Evolutionary conservation across 1,284 basidiomycete genomes (phyloP).

Genomic region (Ganoderma boninense): DNA sequence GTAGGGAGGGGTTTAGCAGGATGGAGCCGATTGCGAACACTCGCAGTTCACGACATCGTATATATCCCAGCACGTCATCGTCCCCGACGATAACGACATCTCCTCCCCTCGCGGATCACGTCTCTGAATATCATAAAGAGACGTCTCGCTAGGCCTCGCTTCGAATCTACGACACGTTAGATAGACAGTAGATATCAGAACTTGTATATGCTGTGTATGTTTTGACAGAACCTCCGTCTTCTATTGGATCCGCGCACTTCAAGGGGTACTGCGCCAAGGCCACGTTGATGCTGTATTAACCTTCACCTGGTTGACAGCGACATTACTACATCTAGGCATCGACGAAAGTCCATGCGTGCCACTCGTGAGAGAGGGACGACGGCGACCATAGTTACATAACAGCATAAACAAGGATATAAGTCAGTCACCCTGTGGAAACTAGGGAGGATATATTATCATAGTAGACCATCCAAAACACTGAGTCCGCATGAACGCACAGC

Average conservation of each 20-base stretch:
- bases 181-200: not conserved
- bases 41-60: not conserved
- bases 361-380: not conserved
- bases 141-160: constrained; percentile 1
- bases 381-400: constrained; percentile 11
- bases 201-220: not conserved
- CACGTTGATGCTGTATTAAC: not conserved
- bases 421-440: constrained; percentile 1
- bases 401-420: constrained; percentile 19
- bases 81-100: constrained; percentile 6
- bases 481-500: constrained; percentile 6
- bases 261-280: not conserved
- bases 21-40: not conserved
- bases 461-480: constrained; percentile 6
- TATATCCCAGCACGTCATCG: constrained; percentile 15
- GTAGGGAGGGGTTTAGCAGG: not conserved
- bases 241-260: constrained; percentile 1
- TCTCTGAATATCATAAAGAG: not conserved
- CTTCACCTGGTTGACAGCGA: not conserved
- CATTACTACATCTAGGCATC: not conserved
- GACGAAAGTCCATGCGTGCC: not conserved
- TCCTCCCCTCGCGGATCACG: not conserved
- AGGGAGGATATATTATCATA: constrained; percentile 16
- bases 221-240: not conserved
- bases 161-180: not conserved